These are phyloP conservation scores for Musa schizocarpa DNA, from an alignment of 176 grass and related monocot genomes.

Conservation along the genomic window DNA sequence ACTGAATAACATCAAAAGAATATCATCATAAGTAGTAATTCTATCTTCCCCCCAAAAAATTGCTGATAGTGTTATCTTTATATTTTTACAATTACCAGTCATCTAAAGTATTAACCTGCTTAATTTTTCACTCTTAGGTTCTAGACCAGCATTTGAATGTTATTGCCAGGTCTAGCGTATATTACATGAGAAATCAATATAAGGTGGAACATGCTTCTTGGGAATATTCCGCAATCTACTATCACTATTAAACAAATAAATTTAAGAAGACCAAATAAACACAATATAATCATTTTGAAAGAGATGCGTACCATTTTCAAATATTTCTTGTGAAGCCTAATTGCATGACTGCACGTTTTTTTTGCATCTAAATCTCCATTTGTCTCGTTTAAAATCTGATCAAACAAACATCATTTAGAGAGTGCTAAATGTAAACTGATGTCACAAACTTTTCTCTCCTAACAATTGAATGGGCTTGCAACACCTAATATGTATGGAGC, in stretches of 20 bases:
- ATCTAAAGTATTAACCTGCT: too few species aligned
- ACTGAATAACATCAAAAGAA: too few species aligned
- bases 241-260: background rate
- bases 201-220: too few species aligned
- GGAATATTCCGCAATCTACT: too few species aligned
- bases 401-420: constrained; percentile 4
- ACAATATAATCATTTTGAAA: background rate
- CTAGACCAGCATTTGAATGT: too few species aligned
- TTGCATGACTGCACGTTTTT: constrained; percentile 76
- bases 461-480: background rate
- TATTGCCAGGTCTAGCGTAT: too few species aligned
- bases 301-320: constrained; percentile 59
- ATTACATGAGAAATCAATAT: too few species aligned
- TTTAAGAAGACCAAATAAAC: background rate
- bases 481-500: background rate
- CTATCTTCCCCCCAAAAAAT: too few species aligned
- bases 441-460: background rate
- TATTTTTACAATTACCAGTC: too few species aligned
- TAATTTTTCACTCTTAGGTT: too few species aligned
- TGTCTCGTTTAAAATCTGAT: constrained; percentile 95
- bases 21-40: too few species aligned
- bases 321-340: constrained; percentile 99
- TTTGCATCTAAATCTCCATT: constrained; percentile 93
- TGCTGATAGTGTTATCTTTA: too few species aligned
- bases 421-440: background rate